A percentile compares a stretch with the other conserved stretches of the same genome.
Evolutionary conservation across 2,329 filamentous ascomycete species (phyloP).

Genomic region (Cladosporium sp.): DNA sequence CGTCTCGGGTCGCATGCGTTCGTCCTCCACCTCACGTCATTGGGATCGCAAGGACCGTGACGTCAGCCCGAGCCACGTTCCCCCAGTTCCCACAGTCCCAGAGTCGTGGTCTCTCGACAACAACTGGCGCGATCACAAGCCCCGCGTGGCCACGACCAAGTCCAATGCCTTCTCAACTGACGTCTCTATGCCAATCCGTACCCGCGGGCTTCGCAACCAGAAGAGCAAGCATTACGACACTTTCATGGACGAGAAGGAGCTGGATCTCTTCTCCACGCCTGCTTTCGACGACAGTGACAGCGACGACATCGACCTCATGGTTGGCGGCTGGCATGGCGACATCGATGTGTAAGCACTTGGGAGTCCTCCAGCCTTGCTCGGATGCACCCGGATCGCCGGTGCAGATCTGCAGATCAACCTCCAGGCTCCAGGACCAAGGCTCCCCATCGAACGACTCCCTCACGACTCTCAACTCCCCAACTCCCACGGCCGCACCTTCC

Average conservation of each 20-base stretch:
- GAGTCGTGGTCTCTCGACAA: conserved; percentile 39
- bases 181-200: conserved; percentile 2
- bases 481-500: neutral
- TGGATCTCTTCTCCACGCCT: conserved; percentile 8
- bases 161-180: conserved; percentile 3
- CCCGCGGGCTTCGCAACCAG: neutral
- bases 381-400: neutral
- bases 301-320: conserved; percentile 12
- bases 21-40: conserved; percentile 30
- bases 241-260: conserved; percentile 11
- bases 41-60: conserved; percentile 26
- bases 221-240: conserved; percentile 3
- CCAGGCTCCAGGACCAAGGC: neutral
- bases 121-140: conserved; percentile 44
- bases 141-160: conserved; percentile 6
- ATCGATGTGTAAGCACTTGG: conserved; percentile 3
- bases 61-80: conserved; percentile 13
- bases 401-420: neutral
- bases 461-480: neutral
- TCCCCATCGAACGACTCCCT: too few relatives aligned
- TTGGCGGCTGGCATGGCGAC: conserved; percentile 9
- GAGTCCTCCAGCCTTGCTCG: neutral
- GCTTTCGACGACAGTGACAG: conserved; percentile 8
- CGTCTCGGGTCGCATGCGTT: conserved; percentile 22
- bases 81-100: conserved; percentile 11